Base-by-base conservation (phyloP, 345 rosid genomes). In the Microthlaspi erraticum region DNA sequence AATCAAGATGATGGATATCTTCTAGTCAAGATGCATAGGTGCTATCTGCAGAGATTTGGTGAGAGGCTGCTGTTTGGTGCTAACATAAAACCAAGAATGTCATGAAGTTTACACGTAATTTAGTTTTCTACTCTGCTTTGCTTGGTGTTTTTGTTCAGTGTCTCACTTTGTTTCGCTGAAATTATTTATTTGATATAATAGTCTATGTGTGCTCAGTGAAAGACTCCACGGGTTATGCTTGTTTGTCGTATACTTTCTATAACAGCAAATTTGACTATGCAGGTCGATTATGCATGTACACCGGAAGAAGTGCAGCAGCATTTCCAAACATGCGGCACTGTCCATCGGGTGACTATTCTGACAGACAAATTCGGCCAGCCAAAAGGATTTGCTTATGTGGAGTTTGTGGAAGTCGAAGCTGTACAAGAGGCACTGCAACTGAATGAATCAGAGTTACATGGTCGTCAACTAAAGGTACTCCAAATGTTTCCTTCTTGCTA, bases 241-340 rank as follows among this genome's bases (percentile, higher is more conserved):
- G 33, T 43, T 66, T 60, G 26, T 18, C 53, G 26, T 43, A 3
- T 33, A 8, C n/a, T 26, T 26, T 26, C 29, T 60, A 19, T 61
- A 55, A 64, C 42, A 6, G 38, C 13, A 37, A 11, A 48, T 53
- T 16, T 72, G 48, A 20, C 48, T 36, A 8, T 78, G 76, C 72
- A 93, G 97, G 97, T 93, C 78, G 97, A 93, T 70, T 93, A 91
- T 73, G 89, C 91, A 2, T 93, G 99, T 79, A 91, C 97, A 10
- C 97, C 97, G 31, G 99, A 93, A 83, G 99, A 93, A 82, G 99
- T 93, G 66, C 97, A 91, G 77, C 97, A 89, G 72, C 97, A 93
- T 86, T 93, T 93, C 64, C 96, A 93, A 77, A 78, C 97, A 33
- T 93, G 98, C 55, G 98, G 97, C 71, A 93, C 96, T 17, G 97